Evolutionary conservation across 495 filamentous ascomycete genomes (phyloP).

Genomic region (Apiosordaria backusii): DNA sequence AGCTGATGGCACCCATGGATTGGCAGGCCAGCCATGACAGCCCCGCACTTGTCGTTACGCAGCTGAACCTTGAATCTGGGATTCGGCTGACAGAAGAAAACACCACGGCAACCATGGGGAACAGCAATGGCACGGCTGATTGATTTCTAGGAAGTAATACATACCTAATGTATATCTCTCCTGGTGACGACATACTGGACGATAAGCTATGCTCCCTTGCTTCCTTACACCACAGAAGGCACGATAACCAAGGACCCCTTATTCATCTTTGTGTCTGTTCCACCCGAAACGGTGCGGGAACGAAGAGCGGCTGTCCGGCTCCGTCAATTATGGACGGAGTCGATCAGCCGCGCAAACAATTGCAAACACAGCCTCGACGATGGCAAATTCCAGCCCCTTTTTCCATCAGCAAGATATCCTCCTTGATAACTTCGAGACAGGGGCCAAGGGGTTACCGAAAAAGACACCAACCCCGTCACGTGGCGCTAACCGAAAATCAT

Average conservation of each 20-base stretch:
- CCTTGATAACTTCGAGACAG: background rate
- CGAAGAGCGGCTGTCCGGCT: background rate
- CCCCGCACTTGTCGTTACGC: slow-evolving; percentile 7
- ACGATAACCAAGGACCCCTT: too few species aligned
- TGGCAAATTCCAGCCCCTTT: slow-evolving; percentile 22
- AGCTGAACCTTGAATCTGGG: slow-evolving; percentile 5
- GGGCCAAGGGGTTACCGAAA: background rate
- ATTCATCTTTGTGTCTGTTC: slow-evolving; percentile 5
- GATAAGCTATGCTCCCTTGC: slow-evolving; percentile 1
- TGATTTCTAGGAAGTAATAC: too few species aligned
- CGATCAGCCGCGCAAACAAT: slow-evolving; percentile 11
- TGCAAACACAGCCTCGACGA: slow-evolving; percentile 22
- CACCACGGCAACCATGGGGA: background rate
- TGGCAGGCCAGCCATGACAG: background rate
- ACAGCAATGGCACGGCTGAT: too few species aligned
- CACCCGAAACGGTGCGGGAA: slow-evolving; percentile 3
- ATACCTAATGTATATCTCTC: too few species aligned
- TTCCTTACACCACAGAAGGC: background rate
- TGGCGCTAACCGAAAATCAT: slow-evolving; percentile 1
- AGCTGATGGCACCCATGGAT: background rate
- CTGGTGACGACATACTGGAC: background rate
- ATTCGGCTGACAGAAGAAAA: background rate
- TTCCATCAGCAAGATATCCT: background rate
- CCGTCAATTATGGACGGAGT: background rate
- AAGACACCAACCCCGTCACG: background rate